Evolutionary conservation across 2,329 filamentous ascomycete species (phyloP).

Genomic region (Sporothrix luriei): DNA sequence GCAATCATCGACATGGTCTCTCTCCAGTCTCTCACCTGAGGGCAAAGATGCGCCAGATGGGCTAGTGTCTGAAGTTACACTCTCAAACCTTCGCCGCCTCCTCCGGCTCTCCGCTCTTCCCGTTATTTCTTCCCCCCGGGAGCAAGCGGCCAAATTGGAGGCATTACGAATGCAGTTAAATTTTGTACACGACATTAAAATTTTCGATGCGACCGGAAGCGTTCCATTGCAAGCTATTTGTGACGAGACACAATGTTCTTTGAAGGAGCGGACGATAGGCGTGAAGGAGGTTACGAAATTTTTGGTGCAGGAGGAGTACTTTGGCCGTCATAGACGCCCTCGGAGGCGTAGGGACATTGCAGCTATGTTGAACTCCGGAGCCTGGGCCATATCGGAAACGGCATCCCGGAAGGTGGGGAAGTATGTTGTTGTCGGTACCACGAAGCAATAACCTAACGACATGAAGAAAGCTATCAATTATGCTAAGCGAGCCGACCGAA

Average conservation of each 20-base stretch:
- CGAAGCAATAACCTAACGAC: slow-evolving; percentile 9
- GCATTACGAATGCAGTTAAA: slow-evolving; percentile 81
- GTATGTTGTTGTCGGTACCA: slow-evolving; percentile 75
- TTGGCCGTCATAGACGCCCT: slow-evolving; percentile 58
- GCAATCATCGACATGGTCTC: slow-evolving; percentile 75
- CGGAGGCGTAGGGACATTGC: slow-evolving; percentile 41
- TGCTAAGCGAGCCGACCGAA: no score
- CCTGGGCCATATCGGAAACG: slow-evolving; percentile 70
- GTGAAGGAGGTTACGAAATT: slow-evolving; percentile 59
- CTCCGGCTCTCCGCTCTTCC: slow-evolving; percentile 88
- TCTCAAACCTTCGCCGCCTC: slow-evolving; percentile 75
- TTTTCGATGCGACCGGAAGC: slow-evolving; percentile 72
- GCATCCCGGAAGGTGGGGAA: slow-evolving; percentile 68
- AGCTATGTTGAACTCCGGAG: slow-evolving; percentile 55
- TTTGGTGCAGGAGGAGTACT: slow-evolving; percentile 61
- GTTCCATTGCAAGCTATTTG: slow-evolving; percentile 76
- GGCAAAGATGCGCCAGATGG: slow-evolving; percentile 35
- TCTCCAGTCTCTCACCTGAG: slow-evolving; percentile 65
- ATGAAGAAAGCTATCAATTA: slow-evolving; percentile 11
- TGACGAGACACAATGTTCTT: slow-evolving; percentile 68
- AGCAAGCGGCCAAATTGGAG: slow-evolving; percentile 70
- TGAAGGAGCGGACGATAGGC: slow-evolving; percentile 61
- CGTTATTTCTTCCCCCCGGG: slow-evolving; percentile 60
- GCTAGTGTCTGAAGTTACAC: slow-evolving; percentile 54
- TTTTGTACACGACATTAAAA: slow-evolving; percentile 86